Conservation (phyloP, 805 yeast genomes). For the Sugiyamaella qingdaonensis region DNA sequence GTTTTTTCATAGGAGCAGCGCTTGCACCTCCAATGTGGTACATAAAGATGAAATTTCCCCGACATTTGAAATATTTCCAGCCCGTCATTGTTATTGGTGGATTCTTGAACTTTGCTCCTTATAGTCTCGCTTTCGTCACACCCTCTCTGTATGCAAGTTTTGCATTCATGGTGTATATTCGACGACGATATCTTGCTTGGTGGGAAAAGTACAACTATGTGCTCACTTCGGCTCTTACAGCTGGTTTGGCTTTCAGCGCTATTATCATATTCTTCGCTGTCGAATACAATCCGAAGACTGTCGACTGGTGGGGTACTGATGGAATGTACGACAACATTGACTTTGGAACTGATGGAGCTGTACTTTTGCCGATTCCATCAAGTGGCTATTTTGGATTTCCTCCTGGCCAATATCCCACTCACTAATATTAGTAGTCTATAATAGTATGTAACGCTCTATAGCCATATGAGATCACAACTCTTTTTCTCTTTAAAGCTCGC, state of each 20-base stretch:
- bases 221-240: constrained; percentile 51
- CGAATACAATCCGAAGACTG: constrained; percentile 39
- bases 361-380: constrained; percentile 21
- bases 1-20: constrained; percentile 53
- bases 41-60: constrained; percentile 9
- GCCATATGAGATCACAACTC: no score
- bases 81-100: constrained; percentile 30
- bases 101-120: constrained; percentile 30
- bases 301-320: constrained; percentile 60
- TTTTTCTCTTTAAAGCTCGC: no score
- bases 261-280: constrained; percentile 54
- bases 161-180: constrained; percentile 45
- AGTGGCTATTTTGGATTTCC: constrained; percentile 32
- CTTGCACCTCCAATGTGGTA: constrained; percentile 17
- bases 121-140: constrained; percentile 40
- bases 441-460: not conserved
- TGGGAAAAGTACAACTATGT: constrained; percentile 51
- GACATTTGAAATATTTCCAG: constrained; percentile 3
- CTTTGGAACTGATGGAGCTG: constrained; percentile 15
- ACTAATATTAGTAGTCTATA: not conserved
- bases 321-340: constrained; percentile 10
- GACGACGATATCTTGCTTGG: constrained; percentile 48
- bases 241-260: constrained; percentile 62
- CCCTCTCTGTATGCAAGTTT: constrained; percentile 40
- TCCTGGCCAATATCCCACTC: constrained; percentile 22